These are phyloP conservation scores for Umbilicus rupestris DNA, from an alignment of 164 flowering plant species.

Conservation along the genomic window DNA sequence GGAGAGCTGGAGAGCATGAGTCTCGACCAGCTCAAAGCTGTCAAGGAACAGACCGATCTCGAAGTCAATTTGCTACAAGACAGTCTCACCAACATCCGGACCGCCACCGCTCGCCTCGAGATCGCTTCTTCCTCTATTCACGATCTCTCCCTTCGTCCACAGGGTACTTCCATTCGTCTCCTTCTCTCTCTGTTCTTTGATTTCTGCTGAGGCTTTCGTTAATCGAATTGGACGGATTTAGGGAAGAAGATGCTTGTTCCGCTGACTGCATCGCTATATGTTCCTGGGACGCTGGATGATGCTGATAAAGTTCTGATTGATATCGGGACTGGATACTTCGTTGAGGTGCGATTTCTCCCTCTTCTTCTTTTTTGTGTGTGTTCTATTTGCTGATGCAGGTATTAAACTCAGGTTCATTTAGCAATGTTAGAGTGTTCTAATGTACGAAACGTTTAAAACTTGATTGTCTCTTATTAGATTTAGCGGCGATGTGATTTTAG, in stretches of 20 bases:
- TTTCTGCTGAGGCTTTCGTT: background rate
- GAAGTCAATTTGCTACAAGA: conserved; percentile 87
- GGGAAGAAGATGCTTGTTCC: conserved; percentile 88
- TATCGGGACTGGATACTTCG: conserved; percentile 93
- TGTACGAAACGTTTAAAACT: no score
- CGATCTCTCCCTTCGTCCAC: conserved; percentile 88
- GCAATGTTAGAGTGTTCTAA: no score
- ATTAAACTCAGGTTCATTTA: no score
- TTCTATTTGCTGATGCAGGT: background rate
- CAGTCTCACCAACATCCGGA: conserved; percentile 82
- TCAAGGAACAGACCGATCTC: conserved; percentile 82
- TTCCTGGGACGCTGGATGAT: conserved; percentile 77
- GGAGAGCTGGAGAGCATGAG: conserved; percentile 72
- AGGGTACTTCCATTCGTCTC: conserved; percentile 26
- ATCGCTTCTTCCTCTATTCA: conserved; percentile 63
- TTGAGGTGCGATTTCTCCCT: no score
- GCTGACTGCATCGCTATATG: conserved; percentile 89
- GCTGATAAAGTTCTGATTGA: conserved; percentile 81
- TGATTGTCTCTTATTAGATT: no score
- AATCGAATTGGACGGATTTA: conserved; percentile 15
- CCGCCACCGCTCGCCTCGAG: conserved; percentile 84
- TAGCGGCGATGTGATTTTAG: background rate
- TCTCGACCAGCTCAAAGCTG: conserved; percentile 63
- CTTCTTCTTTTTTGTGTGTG: background rate
- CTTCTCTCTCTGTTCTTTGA: background rate